These are phyloP conservation scores for Fusarium cicatricum DNA, from an alignment of 2,329 filamentous ascomycete genomes.

Conservation along the genomic window DNA sequence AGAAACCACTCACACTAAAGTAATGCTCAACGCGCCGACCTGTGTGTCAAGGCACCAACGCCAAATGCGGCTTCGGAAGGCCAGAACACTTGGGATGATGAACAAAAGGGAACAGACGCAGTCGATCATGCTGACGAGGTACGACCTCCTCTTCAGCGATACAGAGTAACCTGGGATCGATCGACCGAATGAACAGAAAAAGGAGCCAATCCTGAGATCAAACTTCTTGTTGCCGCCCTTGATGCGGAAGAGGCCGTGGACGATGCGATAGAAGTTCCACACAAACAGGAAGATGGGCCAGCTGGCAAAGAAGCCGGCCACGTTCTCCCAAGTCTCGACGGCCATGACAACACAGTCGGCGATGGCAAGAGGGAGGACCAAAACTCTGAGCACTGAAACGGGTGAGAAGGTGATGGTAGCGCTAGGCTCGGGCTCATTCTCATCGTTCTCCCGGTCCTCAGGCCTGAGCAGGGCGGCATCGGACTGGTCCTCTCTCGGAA, in stretches of 20 bases:
- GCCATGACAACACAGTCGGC: constrained; percentile 23
- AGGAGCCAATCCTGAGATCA: constrained; percentile 35
- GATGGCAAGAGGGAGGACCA: constrained; percentile 25
- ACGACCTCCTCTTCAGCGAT: constrained; percentile 5
- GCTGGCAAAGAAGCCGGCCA: constrained; percentile 18
- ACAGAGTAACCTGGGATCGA: background rate
- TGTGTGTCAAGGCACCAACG: background rate
- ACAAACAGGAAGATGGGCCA: constrained; percentile 19
- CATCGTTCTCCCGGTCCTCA: constrained; percentile 4
- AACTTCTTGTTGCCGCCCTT: constrained; percentile 26
- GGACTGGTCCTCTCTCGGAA: constrained; percentile 26
- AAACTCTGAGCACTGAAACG: constrained; percentile 24
- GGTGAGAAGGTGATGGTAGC: constrained; percentile 28
- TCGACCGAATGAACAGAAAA: constrained; percentile 30
- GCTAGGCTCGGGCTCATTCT: constrained; percentile 17
- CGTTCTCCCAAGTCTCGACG: background rate
- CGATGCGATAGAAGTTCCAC: constrained; percentile 21
- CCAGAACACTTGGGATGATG: constrained; percentile 27
- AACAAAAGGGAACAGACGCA: constrained; percentile 27
- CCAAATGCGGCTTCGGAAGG: background rate
- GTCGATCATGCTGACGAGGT: constrained; percentile 27
- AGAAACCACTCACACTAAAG: constrained; percentile 28
- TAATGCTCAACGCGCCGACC: constrained; percentile 25
- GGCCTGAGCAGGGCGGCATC: constrained; percentile 26
- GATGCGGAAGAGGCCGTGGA: constrained; percentile 11